These are phyloP conservation scores for Naganishia kalamii DNA, from an alignment of 768 basidiomycete species.

Conservation along the genomic window DNA sequence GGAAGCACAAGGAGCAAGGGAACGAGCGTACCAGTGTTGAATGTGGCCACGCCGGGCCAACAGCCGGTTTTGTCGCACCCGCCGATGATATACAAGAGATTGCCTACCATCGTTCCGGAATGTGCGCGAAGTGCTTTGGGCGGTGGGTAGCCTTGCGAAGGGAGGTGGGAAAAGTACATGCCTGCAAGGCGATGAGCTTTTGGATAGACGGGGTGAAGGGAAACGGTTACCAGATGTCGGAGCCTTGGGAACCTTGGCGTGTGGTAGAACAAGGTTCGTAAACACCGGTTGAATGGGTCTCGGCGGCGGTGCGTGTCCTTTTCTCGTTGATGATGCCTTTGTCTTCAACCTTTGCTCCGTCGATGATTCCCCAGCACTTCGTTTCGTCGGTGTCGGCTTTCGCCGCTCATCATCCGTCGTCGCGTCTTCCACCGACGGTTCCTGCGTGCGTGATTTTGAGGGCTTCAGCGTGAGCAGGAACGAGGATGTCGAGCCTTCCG, in stretches of 20 bases:
- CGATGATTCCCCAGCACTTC: not conserved
- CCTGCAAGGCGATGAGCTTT: not conserved
- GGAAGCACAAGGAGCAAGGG: constrained; percentile 13
- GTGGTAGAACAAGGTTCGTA: constrained; percentile 1
- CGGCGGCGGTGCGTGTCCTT: not conserved
- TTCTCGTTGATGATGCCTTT: not conserved
- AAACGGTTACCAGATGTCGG: constrained; percentile 2
- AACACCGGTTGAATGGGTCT: not conserved
- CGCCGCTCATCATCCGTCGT: not conserved
- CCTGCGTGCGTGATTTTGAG: not conserved
- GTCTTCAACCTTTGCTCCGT: not conserved
- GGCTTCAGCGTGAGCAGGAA: constrained; percentile 1
- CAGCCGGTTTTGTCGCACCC: constrained; percentile 77
- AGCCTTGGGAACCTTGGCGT: constrained; percentile 7
- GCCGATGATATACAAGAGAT: constrained; percentile 77
- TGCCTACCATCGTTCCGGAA: constrained; percentile 74
- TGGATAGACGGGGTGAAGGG: not conserved
- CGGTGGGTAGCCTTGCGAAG: constrained; percentile 33
- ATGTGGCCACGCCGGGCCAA: constrained; percentile 70
- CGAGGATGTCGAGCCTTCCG: not conserved
- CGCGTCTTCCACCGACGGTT: not conserved
- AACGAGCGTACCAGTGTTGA: constrained; percentile 65
- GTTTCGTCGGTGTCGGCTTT: not conserved
- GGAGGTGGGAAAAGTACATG: constrained; percentile 40
- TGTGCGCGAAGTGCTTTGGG: constrained; percentile 61